Evolutionary conservation across 2,329 filamentous ascomycete species (phyloP).

Genomic region (Rachicladosporium sp.): DNA sequence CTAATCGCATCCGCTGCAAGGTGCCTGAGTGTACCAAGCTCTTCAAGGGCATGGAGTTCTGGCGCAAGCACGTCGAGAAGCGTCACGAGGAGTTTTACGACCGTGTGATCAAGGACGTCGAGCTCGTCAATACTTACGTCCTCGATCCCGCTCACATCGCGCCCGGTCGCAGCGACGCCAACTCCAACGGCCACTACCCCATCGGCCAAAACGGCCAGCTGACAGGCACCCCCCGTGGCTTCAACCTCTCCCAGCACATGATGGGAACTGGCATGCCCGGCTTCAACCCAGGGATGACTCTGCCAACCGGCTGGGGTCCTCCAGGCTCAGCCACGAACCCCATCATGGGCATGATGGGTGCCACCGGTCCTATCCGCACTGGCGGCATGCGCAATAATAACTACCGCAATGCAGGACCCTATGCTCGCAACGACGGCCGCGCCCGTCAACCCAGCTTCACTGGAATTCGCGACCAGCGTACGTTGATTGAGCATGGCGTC

Average conservation of each 20-base stretch:
- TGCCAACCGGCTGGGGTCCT: slow-evolving; percentile 53
- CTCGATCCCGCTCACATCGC: slow-evolving; percentile 90
- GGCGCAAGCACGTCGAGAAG: slow-evolving; percentile 97
- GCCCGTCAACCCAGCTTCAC: slow-evolving; percentile 8
- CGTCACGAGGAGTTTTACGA: slow-evolving; percentile 82
- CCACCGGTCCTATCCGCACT: slow-evolving; percentile 30
- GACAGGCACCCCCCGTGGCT: slow-evolving; percentile 78
- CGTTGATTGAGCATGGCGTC: slow-evolving; percentile 9
- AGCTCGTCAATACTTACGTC: slow-evolving; percentile 87
- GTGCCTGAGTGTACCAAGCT: slow-evolving; percentile 92
- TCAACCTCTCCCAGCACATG: slow-evolving; percentile 57
- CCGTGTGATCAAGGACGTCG: slow-evolving; percentile 68
- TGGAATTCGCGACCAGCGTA: background rate
- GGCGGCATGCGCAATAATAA: slow-evolving; percentile 20
- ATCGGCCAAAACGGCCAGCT: slow-evolving; percentile 54
- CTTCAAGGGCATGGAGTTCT: slow-evolving; percentile 95
- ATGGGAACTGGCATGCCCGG: slow-evolving; percentile 29
- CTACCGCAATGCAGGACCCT: slow-evolving; percentile 19
- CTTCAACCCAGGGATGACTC: slow-evolving; percentile 19
- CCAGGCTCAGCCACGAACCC: slow-evolving; percentile 10
- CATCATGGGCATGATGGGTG: slow-evolving; percentile 19
- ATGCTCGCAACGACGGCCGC: slow-evolving; percentile 14
- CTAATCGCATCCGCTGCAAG: slow-evolving; percentile 92
- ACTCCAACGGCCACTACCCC: slow-evolving; percentile 91
- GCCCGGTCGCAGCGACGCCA: slow-evolving; percentile 82